Evolutionary conservation across 371 early-diverging fungal genomes (phyloP).

Genomic region (Blyttiomyces sp.): DNA sequence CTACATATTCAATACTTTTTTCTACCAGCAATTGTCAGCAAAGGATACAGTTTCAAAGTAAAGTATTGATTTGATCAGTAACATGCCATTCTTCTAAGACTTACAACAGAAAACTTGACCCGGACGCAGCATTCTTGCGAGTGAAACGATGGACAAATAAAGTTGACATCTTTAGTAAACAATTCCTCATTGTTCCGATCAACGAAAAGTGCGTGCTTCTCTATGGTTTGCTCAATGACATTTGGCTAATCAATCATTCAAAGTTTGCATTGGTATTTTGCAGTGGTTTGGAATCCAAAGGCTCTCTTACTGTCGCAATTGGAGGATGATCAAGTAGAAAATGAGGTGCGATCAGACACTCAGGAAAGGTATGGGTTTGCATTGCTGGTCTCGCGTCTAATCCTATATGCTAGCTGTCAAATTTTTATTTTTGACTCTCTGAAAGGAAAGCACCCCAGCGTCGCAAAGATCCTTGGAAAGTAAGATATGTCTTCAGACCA

Average conservation of each 20-base stretch:
- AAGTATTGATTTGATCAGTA: neutral
- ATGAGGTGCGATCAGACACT: neutral
- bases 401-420: slow-evolving; percentile 20
- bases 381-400: neutral
- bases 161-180: slow-evolving; percentile 57
- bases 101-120: slow-evolving; percentile 4
- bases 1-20: slow-evolving; percentile 62
- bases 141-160: slow-evolving; percentile 64
- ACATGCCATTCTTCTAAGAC: neutral
- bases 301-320: slow-evolving; percentile 26
- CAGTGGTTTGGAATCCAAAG: slow-evolving; percentile 58
- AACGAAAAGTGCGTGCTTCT: slow-evolving; percentile 56
- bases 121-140: slow-evolving; percentile 32
- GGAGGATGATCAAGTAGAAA: neutral
- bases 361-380: neutral
- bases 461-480: slow-evolving; percentile 32
- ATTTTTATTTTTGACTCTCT: slow-evolving; percentile 60
- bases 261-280: slow-evolving; percentile 70
- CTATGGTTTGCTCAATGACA: neutral
- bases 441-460: slow-evolving; percentile 39
- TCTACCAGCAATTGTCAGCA: slow-evolving; percentile 50
- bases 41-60: slow-evolving; percentile 20
- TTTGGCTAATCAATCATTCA: neutral
- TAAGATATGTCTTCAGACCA: slow-evolving; percentile 22
- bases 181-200: slow-evolving; percentile 63